Evolutionary conservation across 2,329 filamentous ascomycete genomes (phyloP), one percentile per base, ranked within the genome.

Genomic region (Fusarium palustre): DNA sequence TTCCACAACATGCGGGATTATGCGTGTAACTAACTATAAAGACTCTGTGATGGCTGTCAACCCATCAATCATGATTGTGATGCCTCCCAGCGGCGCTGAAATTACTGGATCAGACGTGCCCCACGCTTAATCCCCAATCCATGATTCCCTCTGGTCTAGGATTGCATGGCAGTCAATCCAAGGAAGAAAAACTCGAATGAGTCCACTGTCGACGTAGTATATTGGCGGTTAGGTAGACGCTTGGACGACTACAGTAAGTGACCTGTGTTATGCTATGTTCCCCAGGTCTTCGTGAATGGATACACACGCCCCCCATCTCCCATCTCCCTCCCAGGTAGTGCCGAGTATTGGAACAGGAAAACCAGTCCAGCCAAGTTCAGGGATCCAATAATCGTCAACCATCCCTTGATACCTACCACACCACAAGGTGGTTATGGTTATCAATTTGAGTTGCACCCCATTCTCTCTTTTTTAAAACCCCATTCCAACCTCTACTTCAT

Each of bases 61-160:
- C 39, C 43, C 50, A 50, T 61, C 47, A 39, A 39, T 39, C 36
- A 39, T 39, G n/a, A 43, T 64, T 30, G 28, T 30, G 47, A 43
- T 53, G 47, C 20, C 38, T 55, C 49, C 55, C 45, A 39, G 36
- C 36, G n/a, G 36, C 36, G 48, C 53, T 53, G 48, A 74, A 72
- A 74, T 74, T 73, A 74, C 63, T 71, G 71, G 71, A 74, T 33
- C 59, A 59, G 57, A 56, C 55, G 45, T 39, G 71, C 71, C 69
- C 71, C 71, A 74, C 71, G 69, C 42, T 61, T 64, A 68, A 74
- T 72, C 60, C 62, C 60, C 54, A 65, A 65, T 54, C 62, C 71
- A 68, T 59, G 68, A 66, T 50, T 55, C 55, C 50, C 63, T 65
- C 56, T 52, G 57, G 55, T 65, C 56, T 52, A 55, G 55, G 48